phyloP scores from a whole-genome alignment of 306 rosid species.

The Acacia crassicarpa region DNA sequence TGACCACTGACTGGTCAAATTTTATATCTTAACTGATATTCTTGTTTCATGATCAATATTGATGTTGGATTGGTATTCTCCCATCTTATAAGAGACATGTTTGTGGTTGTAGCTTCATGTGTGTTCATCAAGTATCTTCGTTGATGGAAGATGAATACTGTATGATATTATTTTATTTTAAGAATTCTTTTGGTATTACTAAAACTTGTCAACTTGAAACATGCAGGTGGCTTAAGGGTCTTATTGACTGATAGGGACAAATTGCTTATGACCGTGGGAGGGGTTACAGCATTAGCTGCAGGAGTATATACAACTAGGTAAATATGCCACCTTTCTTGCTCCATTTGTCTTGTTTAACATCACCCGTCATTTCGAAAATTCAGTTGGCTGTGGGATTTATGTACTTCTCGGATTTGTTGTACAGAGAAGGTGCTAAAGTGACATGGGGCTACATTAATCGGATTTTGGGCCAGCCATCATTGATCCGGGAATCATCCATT shows the following conservation, averaged over 20 bases:
- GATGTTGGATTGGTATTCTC: slow-evolving; percentile 19
- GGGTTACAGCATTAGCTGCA: slow-evolving; percentile 97
- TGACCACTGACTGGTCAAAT: neutral
- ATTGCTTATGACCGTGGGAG: slow-evolving; percentile 94
- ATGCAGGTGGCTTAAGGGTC: slow-evolving; percentile 84
- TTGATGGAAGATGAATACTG: slow-evolving; percentile 7
- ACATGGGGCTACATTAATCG: slow-evolving; percentile 95
- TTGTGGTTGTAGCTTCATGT: slow-evolving; percentile 16
- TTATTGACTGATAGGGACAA: slow-evolving; percentile 87
- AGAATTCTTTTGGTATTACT: slow-evolving; percentile 21
- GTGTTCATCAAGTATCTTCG: slow-evolving; percentile 10
- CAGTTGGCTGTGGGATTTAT: slow-evolving; percentile 22
- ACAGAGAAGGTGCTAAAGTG: slow-evolving; percentile 96
- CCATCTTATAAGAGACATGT: neutral
- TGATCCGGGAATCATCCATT: slow-evolving; percentile 94
- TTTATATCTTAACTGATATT: neutral
- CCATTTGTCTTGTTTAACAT: slow-evolving; percentile 20
- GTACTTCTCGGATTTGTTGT: slow-evolving; percentile 7
- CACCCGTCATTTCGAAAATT: slow-evolving; percentile 10
- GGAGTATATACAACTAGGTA: slow-evolving; percentile 98
- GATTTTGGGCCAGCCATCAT: slow-evolving; percentile 96
- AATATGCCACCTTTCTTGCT: slow-evolving; percentile 19
- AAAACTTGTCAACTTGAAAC: slow-evolving; percentile 31
- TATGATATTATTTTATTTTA: neutral
- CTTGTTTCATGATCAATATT: neutral